These are phyloP conservation scores for Boletus smithii DNA, from an alignment of 1,284 basidiomycete genomes.

Conservation along the genomic window DNA sequence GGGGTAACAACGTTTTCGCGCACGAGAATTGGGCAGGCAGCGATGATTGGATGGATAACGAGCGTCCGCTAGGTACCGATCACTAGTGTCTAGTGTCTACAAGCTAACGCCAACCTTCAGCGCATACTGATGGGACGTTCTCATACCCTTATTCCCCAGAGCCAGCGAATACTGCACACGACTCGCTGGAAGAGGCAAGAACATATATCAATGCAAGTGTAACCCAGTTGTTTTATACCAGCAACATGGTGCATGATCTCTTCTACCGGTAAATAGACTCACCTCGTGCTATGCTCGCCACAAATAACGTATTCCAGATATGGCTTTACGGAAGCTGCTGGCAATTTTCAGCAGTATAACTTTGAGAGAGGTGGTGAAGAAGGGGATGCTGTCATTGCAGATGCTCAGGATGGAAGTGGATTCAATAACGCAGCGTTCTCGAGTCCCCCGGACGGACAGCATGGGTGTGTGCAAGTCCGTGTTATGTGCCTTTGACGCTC, in stretches of 20 bases:
- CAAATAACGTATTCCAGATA: no score
- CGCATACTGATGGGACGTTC: no score
- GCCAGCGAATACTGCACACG: conserved; percentile 44
- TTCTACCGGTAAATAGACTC: conserved; percentile 52
- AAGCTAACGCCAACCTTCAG: no score
- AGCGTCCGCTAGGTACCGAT: conserved; percentile 58
- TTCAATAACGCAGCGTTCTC: conserved; percentile 88
- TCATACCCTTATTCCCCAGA: conserved; percentile 68
- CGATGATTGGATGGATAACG: conserved; percentile 72
- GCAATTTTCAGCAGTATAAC: conserved; percentile 98
- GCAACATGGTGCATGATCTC: conserved; percentile 78
- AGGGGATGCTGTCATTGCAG: conserved; percentile 88
- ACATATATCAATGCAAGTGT: conserved; percentile 84
- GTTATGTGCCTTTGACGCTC: no score
- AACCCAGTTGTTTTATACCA: conserved; percentile 91
- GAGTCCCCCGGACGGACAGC: conserved; percentile 70
- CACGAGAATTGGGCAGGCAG: conserved; percentile 89
- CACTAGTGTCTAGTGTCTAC: no score
- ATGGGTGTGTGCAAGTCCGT: conserved; percentile 41
- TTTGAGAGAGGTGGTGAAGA: conserved; percentile 86
- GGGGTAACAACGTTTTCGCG: conserved; percentile 89
- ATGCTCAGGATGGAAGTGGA: conserved; percentile 92
- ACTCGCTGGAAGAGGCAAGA: conserved; percentile 61
- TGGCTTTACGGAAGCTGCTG: conserved; percentile 87
- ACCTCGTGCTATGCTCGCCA: conserved; percentile 19